Percentiles rank a stretch among this genome's conserved stretches.
These are phyloP conservation scores for Jaapia argillacea DNA, from an alignment of 768 basidiomycete species.

Conservation along the genomic window DNA sequence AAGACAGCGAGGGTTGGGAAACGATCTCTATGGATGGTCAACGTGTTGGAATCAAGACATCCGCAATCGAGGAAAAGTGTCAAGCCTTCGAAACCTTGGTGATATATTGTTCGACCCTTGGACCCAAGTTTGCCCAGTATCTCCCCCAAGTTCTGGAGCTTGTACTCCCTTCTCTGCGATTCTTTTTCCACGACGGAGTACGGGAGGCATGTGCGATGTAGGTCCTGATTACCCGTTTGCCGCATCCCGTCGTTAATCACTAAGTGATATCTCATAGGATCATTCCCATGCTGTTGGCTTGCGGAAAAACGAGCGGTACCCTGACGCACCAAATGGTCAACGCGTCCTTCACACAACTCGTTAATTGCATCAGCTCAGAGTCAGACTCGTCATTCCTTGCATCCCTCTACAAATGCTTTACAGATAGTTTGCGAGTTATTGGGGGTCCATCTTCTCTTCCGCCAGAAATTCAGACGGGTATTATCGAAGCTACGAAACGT, in stretches of 20 bases:
- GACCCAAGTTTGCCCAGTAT: conserved; percentile 60
- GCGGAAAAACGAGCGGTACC: conserved; percentile 55
- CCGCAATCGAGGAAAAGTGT: conserved; percentile 78
- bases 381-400: conserved; percentile 69
- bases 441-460: conserved; percentile 45
- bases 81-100: conserved; percentile 84
- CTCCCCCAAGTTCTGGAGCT: conserved; percentile 63
- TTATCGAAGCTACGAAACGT: conserved; percentile 62
- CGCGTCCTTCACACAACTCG: conserved; percentile 56
- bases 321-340: conserved; percentile 60
- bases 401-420: conserved; percentile 64
- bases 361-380: conserved; percentile 56
- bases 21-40: conserved; percentile 72
- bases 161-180: conserved; percentile 57
- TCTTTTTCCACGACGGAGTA: conserved; percentile 82
- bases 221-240: conserved; percentile 16
- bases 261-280: conserved; percentile 32
- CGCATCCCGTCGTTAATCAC: conserved; percentile 1
- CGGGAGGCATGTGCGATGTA: conserved; percentile 71
- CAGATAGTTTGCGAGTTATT: conserved; percentile 49
- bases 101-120: conserved; percentile 66
- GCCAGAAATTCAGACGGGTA: conserved; percentile 37
- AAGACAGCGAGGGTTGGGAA: conserved; percentile 70
- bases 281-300: conserved; percentile 58
- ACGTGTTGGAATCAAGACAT: conserved; percentile 67